Evolutionary conservation across 805 yeast species (phyloP).

Genomic region (Teunomyces tritomae): DNA sequence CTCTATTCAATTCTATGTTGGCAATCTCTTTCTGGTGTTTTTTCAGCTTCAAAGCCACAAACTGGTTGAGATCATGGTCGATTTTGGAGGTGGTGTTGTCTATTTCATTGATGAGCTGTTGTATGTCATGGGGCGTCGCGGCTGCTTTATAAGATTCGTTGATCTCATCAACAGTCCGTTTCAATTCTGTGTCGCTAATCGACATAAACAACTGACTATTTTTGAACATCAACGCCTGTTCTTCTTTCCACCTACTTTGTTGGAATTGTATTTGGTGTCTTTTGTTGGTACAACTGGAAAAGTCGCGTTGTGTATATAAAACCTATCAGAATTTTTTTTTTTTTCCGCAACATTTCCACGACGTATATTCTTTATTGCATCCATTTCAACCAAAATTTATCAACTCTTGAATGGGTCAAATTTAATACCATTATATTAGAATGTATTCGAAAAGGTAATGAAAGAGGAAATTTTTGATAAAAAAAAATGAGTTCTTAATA

Average conservation of each 20-base stretch:
- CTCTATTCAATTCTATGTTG: conserved; percentile 57
- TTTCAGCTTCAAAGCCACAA: conserved; percentile 21
- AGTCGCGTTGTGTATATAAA: background rate
- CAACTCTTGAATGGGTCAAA: too few relatives aligned
- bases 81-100: conserved; percentile 23
- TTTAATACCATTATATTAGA: too few relatives aligned
- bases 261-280: background rate
- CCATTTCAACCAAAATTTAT: too few relatives aligned
- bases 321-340: background rate
- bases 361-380: too few relatives aligned
- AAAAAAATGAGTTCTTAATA: too few relatives aligned
- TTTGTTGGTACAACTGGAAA: background rate
- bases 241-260: background rate
- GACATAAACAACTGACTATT: conserved; percentile 3
- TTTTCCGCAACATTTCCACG: too few relatives aligned
- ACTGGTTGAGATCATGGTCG: conserved; percentile 26
- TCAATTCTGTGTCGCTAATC: conserved; percentile 1
- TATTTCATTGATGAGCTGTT: conserved; percentile 23
- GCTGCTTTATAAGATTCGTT: conserved; percentile 14
- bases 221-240: background rate
- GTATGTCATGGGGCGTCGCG: conserved; percentile 27
- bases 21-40: conserved; percentile 38
- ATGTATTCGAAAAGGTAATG: too few relatives aligned
- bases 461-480: too few relatives aligned
- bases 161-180: background rate